Percentiles rank a stretch among this genome's conserved stretches.
Conservation (phyloP, 805 yeast species). For the Pichia gijzeniarum region DNA sequence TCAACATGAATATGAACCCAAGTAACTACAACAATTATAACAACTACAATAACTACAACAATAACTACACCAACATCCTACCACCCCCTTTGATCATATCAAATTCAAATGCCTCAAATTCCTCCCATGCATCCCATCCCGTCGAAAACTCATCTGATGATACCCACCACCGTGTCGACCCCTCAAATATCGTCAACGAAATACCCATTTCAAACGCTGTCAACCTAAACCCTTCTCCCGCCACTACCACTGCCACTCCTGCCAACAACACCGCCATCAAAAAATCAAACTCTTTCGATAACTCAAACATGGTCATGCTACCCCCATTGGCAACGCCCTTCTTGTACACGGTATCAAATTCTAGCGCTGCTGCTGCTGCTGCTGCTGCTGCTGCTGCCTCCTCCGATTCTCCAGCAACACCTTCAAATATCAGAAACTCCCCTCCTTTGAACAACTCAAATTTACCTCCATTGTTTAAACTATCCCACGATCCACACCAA, state of each 20-base stretch:
- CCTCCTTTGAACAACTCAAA: too few relatives aligned
- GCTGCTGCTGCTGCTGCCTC: background rate
- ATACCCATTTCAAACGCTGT: conserved; percentile 9
- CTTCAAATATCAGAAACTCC: too few relatives aligned
- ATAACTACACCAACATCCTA: background rate
- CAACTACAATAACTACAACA: background rate
- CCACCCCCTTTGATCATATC: background rate
- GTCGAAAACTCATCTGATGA: background rate
- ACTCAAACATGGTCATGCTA: background rate
- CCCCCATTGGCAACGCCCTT: background rate
- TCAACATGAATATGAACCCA: background rate
- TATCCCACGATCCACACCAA: background rate
- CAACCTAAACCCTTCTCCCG: background rate
- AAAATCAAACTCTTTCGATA: too few relatives aligned
- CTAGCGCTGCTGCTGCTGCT: background rate
- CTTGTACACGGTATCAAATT: too few relatives aligned
- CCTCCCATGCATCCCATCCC: background rate
- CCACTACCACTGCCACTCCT: background rate
- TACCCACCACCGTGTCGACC: too few relatives aligned
- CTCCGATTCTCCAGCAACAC: background rate
- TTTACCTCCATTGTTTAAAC: conserved; percentile 1
- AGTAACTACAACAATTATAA: background rate
- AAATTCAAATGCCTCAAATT: background rate
- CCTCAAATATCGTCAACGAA: background rate
- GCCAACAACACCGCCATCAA: background rate